A percentile compares a stretch with the other conserved stretches of the same genome.
These are phyloP conservation scores for Conringia planisiliqua DNA, from an alignment of 345 rosid genomes.

Conservation along the genomic window DNA sequence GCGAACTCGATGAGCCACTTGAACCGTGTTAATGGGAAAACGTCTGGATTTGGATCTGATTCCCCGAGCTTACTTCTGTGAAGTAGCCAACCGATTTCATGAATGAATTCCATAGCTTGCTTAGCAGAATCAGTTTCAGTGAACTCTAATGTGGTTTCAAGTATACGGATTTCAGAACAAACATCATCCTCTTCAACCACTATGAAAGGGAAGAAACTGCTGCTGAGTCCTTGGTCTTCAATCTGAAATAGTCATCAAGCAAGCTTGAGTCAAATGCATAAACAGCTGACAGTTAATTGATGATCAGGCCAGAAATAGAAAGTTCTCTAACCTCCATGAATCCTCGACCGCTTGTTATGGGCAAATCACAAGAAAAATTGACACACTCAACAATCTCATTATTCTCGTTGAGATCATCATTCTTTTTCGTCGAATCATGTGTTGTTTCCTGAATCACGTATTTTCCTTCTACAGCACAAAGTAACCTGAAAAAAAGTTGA, in stretches of 20 bases:
- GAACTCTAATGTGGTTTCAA: slow-evolving; percentile 65
- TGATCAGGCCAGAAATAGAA: slow-evolving; percentile 16
- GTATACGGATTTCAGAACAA: slow-evolving; percentile 81
- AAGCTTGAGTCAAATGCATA: slow-evolving; percentile 21
- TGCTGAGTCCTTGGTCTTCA: slow-evolving; percentile 82
- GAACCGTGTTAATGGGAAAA: slow-evolving; percentile 68
- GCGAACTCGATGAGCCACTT: slow-evolving; percentile 93
- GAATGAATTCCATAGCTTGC: slow-evolving; percentile 86
- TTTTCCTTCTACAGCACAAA: slow-evolving; percentile 88
- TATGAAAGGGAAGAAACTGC: slow-evolving; percentile 93
- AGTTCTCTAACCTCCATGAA: slow-evolving; percentile 76
- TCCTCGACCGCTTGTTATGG: slow-evolving; percentile 70
- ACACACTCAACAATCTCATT: slow-evolving; percentile 56
- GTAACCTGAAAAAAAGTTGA: slow-evolving; percentile 52
- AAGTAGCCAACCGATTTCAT: slow-evolving; percentile 98
- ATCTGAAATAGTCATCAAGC: slow-evolving; percentile 52
- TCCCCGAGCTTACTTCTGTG: slow-evolving; percentile 76
- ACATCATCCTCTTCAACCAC: slow-evolving; percentile 76
- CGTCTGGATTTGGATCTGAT: slow-evolving; percentile 57
- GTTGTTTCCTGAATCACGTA: slow-evolving; percentile 63
- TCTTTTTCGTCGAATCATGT: slow-evolving; percentile 42
- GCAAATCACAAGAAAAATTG: slow-evolving; percentile 65
- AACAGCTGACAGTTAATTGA: background rate
- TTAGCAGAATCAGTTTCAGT: slow-evolving; percentile 59
- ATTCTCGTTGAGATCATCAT: slow-evolving; percentile 40